Base-by-base conservation (phyloP, 2,329 filamentous ascomycete species). In the Nothomitra cinnamomea region DNA sequence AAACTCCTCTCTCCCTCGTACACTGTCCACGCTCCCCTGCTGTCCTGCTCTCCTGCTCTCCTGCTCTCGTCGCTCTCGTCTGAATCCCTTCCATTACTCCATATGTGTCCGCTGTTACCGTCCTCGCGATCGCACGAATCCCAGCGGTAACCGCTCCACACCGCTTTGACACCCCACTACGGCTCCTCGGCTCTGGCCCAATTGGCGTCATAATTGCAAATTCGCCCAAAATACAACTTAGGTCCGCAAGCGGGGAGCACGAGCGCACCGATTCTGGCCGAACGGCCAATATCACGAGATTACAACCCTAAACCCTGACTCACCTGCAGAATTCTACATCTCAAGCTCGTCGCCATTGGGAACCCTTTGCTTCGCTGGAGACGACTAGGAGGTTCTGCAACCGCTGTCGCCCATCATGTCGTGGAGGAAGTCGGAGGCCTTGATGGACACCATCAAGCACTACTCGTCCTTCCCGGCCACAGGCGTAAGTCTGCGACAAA, bases 371-470 rank as follows among this genome's bases (percentile, higher is more conserved):
- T 4, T 32, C 10, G 28, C 28, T 32, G 28, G 10, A 10, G 10
- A 10, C 12, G 19, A 2, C 19, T 3, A 7, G 19, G 25, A 2
- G 15, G 7, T 25, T 28, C 10, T 15, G 10, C 19, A 15, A 25
- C 13, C 6, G 21, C 25, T 21, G 28, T 17, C n/a, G n/a, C 43
- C 49, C 15, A 19, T 36, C 50, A 95, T 95, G 89, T 85, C 85
- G 75, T 96, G 90, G 90, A 95, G 83, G 74, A 84, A 83, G 67
- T 85, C 85, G 58, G 85, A 89, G 69, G 78, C 80, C 72, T 72
- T 96, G 81, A 92, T 95, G 87, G 85, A 92, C 63, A 95, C 85
- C 74, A 95, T 95, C 82, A 82, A 84, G 70, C 88, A 95, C 72
- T 95, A 95, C 78, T 87, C 88, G 68, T 87, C 82, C 70, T 98